Base-by-base conservation (phyloP, 1,284 basidiomycete genomes). In the Mycena citricolor region DNA sequence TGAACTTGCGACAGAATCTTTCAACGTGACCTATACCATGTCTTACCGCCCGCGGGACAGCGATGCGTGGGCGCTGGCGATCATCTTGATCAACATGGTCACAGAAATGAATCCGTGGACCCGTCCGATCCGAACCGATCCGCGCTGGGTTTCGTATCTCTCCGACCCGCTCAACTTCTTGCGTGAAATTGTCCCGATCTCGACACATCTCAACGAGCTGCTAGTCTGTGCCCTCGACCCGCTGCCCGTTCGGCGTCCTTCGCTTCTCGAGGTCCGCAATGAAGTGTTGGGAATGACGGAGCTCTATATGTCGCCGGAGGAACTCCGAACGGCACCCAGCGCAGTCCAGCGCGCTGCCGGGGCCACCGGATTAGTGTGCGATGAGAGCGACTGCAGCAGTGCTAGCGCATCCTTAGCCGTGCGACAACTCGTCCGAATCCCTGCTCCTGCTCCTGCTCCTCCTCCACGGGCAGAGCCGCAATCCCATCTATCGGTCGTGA, bases 31-130 rank as follows among this genome's bases (percentile, higher is more conserved):
- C 24, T 17, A 33, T 17, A 33, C 33, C 19, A 23, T 12, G 20
- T 13, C 24, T 12, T 49, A 49, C 38, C 22, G 14, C 22, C 35
- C 47, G 1, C 23, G 19, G 3, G 22, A 43, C n/a, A 80, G 77
- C 59, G 89, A 92, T 58, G 69, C 89, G 39, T 92, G 90, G 90
- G 79, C 88, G 1, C 70, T 92, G 51, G 83, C 83, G 14, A 76
- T 87, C 54, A 64, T 72, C 47, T 71, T 88, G 33, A 69, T 85
- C 57, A 89, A 89, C 64, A 70, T 91, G 51, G 74, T 85, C 34
- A 82, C 79, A 39, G 79, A 80, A 3, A 77, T 79, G 43, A 83
- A 81, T 57, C 88, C 85, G 5, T 91, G 89, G 89, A 71, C 71
- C 44, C 66, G 72, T 48, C 85, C 88, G 2, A 69, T 69, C 42